A percentile compares a stretch with the other conserved stretches of the same genome.
Evolutionary conservation across 225 moss, liverwort and hornwort genomes (phyloP).

Genomic region (Pseudoscleropodium purum): DNA sequence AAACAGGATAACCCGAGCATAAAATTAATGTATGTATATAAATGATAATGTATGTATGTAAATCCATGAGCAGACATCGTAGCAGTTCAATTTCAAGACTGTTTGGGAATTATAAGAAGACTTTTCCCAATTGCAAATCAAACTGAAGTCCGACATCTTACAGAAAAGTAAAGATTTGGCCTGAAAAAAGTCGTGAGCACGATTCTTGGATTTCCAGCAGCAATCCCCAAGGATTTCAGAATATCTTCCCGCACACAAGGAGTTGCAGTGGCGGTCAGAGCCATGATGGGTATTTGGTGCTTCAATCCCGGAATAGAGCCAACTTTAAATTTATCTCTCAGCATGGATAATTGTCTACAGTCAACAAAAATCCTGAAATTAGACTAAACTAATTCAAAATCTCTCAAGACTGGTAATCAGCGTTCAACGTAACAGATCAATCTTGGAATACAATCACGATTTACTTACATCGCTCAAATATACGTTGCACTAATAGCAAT

Average conservation of each 20-base stretch:
- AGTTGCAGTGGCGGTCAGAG: conserved; percentile 81
- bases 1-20: conserved; percentile 1
- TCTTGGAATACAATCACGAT: background rate
- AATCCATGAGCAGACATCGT: background rate
- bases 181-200: conserved; percentile 72
- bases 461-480: background rate
- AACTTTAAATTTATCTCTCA: conserved; percentile 51
- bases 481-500: background rate
- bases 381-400: background rate
- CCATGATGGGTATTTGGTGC: conserved; percentile 70
- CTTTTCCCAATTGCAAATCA: background rate
- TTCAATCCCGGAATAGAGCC: conserved; percentile 33
- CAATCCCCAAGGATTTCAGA: conserved; percentile 52
- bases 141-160: conserved; percentile 13
- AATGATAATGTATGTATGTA: background rate
- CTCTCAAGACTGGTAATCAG: background rate
- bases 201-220: conserved; percentile 49
- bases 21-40: background rate
- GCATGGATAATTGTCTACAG: conserved; percentile 54
- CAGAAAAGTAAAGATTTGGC: conserved; percentile 67
- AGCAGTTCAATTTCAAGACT: background rate
- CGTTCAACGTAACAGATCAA: background rate
- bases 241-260: conserved; percentile 58
- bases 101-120: background rate
- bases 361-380: conserved; percentile 12